Evolutionary conservation across 2,329 filamentous ascomycete genomes (phyloP).

Genomic region (Cladobotryum protrusum): DNA sequence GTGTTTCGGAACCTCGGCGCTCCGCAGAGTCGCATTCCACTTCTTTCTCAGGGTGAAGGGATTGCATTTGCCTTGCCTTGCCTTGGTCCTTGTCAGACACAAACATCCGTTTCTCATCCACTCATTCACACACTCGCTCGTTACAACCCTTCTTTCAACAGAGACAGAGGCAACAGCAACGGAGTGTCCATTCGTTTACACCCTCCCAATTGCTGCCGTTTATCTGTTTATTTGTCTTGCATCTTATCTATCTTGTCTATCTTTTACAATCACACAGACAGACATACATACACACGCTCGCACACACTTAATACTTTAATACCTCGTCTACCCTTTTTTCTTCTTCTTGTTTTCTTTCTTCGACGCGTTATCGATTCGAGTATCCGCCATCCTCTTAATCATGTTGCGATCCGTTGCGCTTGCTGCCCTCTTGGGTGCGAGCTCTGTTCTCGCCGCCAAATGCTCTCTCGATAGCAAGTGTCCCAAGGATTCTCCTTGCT

Average conservation of each 20-base stretch:
- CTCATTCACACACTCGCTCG: not conserved
- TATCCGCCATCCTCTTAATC: slow-evolving; percentile 6
- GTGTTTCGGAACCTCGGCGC: no score
- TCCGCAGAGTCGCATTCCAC: no score
- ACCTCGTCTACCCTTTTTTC: not conserved
- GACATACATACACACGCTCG: no score
- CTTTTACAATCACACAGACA: not conserved
- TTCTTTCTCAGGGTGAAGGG: no score
- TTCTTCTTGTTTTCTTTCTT: slow-evolving; percentile 6
- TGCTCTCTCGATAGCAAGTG: slow-evolving; percentile 56
- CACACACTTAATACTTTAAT: no score
- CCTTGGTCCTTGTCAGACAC: no score
- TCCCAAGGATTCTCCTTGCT: slow-evolving; percentile 67
- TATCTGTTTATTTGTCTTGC: not conserved
- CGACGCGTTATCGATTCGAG: not conserved
- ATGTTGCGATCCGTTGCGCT: slow-evolving; percentile 29
- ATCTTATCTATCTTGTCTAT: not conserved
- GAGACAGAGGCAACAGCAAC: no score
- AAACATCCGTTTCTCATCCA: not conserved
- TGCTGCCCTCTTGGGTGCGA: slow-evolving; percentile 27
- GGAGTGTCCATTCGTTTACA: not conserved
- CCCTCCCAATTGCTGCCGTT: not conserved
- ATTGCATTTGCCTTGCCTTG: no score
- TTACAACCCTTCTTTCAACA: not conserved
- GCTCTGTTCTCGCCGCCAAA: slow-evolving; percentile 25